A percentile compares a stretch with the other conserved stretches of the same genome.
Conservation (phyloP, 352 stramenopile genomes). For the Phytophthora cryptogea region DNA sequence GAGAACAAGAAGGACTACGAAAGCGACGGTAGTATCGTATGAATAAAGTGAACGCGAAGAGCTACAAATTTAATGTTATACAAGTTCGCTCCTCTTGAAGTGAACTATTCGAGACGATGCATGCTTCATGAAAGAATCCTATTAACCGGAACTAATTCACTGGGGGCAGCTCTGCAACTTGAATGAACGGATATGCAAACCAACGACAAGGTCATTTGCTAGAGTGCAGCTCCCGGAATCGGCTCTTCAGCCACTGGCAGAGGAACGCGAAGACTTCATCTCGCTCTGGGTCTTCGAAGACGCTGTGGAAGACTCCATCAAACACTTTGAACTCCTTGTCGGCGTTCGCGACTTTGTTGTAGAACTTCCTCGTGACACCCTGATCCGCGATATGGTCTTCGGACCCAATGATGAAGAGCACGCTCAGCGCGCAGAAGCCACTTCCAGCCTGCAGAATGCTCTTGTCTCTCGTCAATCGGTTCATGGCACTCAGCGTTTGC, state of each 20-base stretch:
- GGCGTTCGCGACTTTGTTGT: conserved; percentile 34
- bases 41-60: neutral
- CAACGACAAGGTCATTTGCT: neutral
- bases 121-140: conserved; percentile 14
- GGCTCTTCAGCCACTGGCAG: conserved; percentile 15
- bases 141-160: conserved; percentile 20
- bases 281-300: conserved; percentile 56
- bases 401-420: conserved; percentile 45
- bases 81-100: neutral
- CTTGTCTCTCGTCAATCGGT: conserved; percentile 25
- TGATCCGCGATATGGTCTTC: conserved; percentile 48
- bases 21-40: conserved; percentile 5
- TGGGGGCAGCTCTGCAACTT: conserved; percentile 4
- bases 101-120: conserved; percentile 3
- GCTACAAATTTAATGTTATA: conserved; percentile 8
- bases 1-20: conserved; percentile 12
- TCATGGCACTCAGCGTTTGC: conserved; percentile 38
- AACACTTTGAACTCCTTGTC: conserved; percentile 62
- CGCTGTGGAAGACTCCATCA: conserved; percentile 48
- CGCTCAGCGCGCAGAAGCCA: conserved; percentile 19
- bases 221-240: conserved; percentile 16
- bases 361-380: conserved; percentile 35
- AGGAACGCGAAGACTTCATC: conserved; percentile 30
- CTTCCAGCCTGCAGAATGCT: conserved; percentile 14
- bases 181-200: neutral